Conservation (phyloP, 2,329 filamentous ascomycete species). For the Pseudogymnoascus sp. region DNA sequence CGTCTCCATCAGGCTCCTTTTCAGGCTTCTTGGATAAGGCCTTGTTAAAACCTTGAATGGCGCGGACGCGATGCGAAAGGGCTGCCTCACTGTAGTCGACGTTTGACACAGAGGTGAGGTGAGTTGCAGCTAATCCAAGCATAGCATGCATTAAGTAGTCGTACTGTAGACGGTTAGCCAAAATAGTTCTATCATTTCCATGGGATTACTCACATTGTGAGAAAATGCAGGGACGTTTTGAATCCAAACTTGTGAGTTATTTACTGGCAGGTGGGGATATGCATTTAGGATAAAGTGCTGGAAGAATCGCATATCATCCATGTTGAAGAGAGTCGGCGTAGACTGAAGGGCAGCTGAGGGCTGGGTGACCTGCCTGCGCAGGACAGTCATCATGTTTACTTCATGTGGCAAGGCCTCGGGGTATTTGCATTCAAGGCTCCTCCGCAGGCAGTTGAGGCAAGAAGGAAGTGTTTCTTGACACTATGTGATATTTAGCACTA, state of each 20-base stretch:
- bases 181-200: neutral
- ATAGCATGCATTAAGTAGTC: slow-evolving; percentile 66
- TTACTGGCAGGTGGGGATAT: slow-evolving; percentile 57
- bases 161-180: slow-evolving; percentile 35
- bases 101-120: slow-evolving; percentile 46
- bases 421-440: slow-evolving; percentile 56
- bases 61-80: slow-evolving; percentile 57
- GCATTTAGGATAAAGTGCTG: slow-evolving; percentile 57
- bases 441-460: slow-evolving; percentile 57
- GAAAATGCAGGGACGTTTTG: slow-evolving; percentile 60
- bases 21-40: slow-evolving; percentile 37
- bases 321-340: slow-evolving; percentile 49
- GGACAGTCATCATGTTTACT: slow-evolving; percentile 27
- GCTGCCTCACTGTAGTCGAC: slow-evolving; percentile 34
- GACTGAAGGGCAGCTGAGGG: slow-evolving; percentile 25
- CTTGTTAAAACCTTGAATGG: slow-evolving; percentile 54
- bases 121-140: slow-evolving; percentile 58
- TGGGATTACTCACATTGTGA: slow-evolving; percentile 45
- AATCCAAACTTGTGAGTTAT: slow-evolving; percentile 59
- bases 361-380: slow-evolving; percentile 12
- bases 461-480: slow-evolving; percentile 59
- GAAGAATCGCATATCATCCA: slow-evolving; percentile 61
- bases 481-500: slow-evolving; percentile 28
- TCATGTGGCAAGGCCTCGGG: slow-evolving; percentile 48
- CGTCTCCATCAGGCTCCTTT: slow-evolving; percentile 48